These are phyloP conservation scores for Russula sp. DNA, from an alignment of 768 basidiomycete species.

Conservation along the genomic window DNA sequence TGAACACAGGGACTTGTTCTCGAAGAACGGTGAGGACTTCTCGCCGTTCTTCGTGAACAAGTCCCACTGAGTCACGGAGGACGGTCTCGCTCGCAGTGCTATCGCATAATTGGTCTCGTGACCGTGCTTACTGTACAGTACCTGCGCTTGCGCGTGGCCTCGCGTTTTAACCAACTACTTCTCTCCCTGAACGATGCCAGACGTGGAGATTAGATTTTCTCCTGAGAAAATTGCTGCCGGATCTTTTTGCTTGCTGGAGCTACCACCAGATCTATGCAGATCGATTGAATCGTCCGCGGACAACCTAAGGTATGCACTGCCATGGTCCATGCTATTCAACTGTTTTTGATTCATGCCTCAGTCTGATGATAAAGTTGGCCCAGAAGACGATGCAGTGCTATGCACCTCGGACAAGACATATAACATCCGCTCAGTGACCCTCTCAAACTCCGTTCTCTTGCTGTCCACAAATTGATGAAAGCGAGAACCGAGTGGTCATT, in stretches of 20 bases:
- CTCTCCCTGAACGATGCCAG: constrained; percentile 39
- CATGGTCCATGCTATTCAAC: constrained; percentile 14
- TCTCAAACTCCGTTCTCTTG: constrained; percentile 89
- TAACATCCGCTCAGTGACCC: constrained; percentile 73
- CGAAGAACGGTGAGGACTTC: too few relatives aligned
- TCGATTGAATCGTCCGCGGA: constrained; percentile 52
- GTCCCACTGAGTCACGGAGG: too few relatives aligned
- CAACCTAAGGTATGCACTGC: constrained; percentile 13
- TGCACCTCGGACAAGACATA: constrained; percentile 84
- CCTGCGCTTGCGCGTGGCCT: too few relatives aligned
- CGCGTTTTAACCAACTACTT: too few relatives aligned
- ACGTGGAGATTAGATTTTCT: constrained; percentile 54
- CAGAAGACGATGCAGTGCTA: constrained; percentile 83
- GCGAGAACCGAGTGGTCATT: constrained; percentile 55
- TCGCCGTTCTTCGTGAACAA: too few relatives aligned
- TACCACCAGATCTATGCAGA: constrained; percentile 64
- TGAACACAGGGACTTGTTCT: too few relatives aligned
- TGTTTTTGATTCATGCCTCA: constrained; percentile 19
- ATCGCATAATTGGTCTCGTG: too few relatives aligned
- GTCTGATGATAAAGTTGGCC: constrained; percentile 65
- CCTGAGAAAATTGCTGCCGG: constrained; percentile 47
- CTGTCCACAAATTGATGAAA: constrained; percentile 45
- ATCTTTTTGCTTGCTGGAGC: constrained; percentile 70
- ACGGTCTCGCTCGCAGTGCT: too few relatives aligned
- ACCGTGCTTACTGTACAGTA: too few relatives aligned